Evolutionary conservation across 179 eudicot species (phyloP), one percentile per base, ranked within the genome.

Genomic region (Carnegiea gigantea): DNA sequence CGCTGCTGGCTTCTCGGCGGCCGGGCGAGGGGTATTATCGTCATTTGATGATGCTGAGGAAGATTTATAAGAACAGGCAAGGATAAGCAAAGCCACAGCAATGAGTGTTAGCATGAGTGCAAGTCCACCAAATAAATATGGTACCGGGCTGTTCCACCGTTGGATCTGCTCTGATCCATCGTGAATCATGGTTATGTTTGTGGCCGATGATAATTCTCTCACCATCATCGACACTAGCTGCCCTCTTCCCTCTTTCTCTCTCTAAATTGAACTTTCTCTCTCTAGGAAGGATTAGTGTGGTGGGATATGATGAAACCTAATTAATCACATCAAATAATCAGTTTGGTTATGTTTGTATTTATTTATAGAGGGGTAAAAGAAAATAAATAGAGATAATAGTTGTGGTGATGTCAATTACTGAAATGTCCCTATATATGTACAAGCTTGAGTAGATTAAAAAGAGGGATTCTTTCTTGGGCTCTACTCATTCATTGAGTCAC

Each of bases 401-500:
- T 21, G 0, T 62, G 14, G n/a, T 33, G 46, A 70, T 33, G 36
- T 33, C 2, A 4, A n/a, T 70, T 33, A 70, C 73, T 11, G 23
- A 70, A 70, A 70, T 70, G 73, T 36, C 73, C 73, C 46, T 36
- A 30, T 33, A 5, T 14, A 7, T 33, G 14, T 14, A 7, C 17
- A 70, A 36, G 46, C 28, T 67, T 28, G 7, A 14, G 38, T 12
- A 28, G 72, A 67, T 70, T 70, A 70, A 36, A 68, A 70, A 70
- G 73, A 70, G 44, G 73, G 73, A 70, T 70, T 70, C 73, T 70
- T 70, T 70, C 73, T 70, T 70, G 73, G 73, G 73, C n/a, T 14
- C 46, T 70, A 33, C 73, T 70, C 44, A 33, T 70, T 70, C 73
- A 70, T 70, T 33, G 44, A 70, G 44, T 70, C 46, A 70, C 46